Percentiles rank a stretch among this genome's conserved stretches.
Evolutionary conservation across 1,284 basidiomycete species (phyloP).

Genomic region (Fistulinella cinereoalba): DNA sequence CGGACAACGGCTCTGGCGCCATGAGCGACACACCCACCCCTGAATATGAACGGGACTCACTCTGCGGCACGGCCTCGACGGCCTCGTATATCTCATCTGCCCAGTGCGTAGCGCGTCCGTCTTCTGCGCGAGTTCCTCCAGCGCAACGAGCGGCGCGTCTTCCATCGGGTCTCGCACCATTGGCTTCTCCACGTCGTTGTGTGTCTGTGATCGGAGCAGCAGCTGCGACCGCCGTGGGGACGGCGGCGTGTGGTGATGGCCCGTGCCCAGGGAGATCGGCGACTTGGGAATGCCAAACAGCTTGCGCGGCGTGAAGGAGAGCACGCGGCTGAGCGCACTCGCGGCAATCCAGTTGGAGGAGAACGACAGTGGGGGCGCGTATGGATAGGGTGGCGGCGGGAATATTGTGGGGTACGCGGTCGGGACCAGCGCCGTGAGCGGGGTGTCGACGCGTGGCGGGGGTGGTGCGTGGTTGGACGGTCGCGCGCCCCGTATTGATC

Average conservation of each 20-base stretch:
- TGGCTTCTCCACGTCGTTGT: slow-evolving; percentile 31
- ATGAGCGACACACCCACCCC: slow-evolving; percentile 5
- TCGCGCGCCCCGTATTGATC: slow-evolving; percentile 53
- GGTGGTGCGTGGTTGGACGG: slow-evolving; percentile 28
- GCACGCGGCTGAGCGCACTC: slow-evolving; percentile 80
- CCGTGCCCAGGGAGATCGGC: slow-evolving; percentile 38
- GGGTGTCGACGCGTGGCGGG: slow-evolving; percentile 23
- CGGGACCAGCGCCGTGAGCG: slow-evolving; percentile 28
- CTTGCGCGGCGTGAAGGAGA: slow-evolving; percentile 88
- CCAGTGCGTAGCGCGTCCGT: slow-evolving; percentile 91
- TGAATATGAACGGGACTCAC: slow-evolving; percentile 44
- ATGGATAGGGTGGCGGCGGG: slow-evolving; percentile 55
- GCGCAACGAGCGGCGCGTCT: slow-evolving; percentile 66
- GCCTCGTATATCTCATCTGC: slow-evolving; percentile 90
- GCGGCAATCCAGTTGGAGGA: slow-evolving; percentile 63
- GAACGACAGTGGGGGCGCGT: slow-evolving; percentile 52
- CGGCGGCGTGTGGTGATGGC: slow-evolving; percentile 39
- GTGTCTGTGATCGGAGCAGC: slow-evolving; percentile 38
- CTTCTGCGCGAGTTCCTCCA: slow-evolving; percentile 94
- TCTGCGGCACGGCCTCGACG: slow-evolving; percentile 73
- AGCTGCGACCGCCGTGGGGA: slow-evolving; percentile 54
- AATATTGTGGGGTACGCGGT: slow-evolving; percentile 45
- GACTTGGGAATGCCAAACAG: slow-evolving; percentile 66
- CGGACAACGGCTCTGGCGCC: slow-evolving; percentile 63
- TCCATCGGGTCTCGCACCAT: slow-evolving; percentile 72